Conservation (phyloP, 805 yeast genomes). For the Starmera dryadoides region DNA sequence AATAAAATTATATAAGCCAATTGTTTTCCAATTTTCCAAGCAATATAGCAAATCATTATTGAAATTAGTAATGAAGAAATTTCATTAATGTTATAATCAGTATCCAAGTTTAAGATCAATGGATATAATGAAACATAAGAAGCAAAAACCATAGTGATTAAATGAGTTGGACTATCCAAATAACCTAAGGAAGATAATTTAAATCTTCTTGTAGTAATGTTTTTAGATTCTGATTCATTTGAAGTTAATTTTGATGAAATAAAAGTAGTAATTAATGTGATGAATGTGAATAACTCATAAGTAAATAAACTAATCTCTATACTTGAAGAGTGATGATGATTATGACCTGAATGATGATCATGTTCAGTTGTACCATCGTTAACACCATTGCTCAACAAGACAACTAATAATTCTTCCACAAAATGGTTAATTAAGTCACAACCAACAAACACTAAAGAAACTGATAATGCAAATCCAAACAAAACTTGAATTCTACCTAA, state of each 20-base stretch:
- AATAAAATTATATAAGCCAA: slow-evolving; percentile 47
- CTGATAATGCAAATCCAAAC: slow-evolving; percentile 79
- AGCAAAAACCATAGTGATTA: slow-evolving; percentile 38
- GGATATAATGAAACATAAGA: slow-evolving; percentile 35
- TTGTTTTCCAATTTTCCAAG: slow-evolving; percentile 43
- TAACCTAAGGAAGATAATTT: slow-evolving; percentile 9
- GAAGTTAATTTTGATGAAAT: slow-evolving; percentile 21
- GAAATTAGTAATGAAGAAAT: slow-evolving; percentile 40
- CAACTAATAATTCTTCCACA: slow-evolving; percentile 61
- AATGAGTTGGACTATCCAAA: slow-evolving; percentile 25
- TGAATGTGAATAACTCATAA: slow-evolving; percentile 23
- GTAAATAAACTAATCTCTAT: slow-evolving; percentile 15
- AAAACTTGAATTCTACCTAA: slow-evolving; percentile 85
- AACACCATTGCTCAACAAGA: slow-evolving; percentile 21
- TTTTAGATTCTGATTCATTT: slow-evolving; percentile 1
- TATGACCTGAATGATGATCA: slow-evolving; percentile 14
- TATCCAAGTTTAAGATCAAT: slow-evolving; percentile 12
- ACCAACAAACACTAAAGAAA: slow-evolving; percentile 85
- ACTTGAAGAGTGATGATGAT: slow-evolving; percentile 17
- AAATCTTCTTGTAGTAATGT: background rate
- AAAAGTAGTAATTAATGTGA: slow-evolving; percentile 23
- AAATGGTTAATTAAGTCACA: slow-evolving; percentile 82
- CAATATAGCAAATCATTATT: slow-evolving; percentile 35
- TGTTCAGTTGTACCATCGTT: background rate
- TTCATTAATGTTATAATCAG: slow-evolving; percentile 31